Base-by-base conservation (phyloP, 2,329 filamentous ascomycete genomes). In the Pseudogymnoascus sp. region DNA sequence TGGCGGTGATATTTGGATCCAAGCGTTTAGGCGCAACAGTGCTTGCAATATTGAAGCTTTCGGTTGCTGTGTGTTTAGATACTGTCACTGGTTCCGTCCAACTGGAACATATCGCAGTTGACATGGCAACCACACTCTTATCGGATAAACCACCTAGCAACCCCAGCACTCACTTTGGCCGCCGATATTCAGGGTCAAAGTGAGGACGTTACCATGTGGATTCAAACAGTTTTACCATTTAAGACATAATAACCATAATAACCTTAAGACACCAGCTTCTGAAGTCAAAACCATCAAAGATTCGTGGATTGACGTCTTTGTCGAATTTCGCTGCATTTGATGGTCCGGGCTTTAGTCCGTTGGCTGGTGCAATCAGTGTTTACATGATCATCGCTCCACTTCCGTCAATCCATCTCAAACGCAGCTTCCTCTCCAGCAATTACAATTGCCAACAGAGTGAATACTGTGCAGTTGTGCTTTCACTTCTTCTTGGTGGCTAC, bases 361-460 rank as follows among this genome's bases (percentile, higher is more conserved):
- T 21, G 29, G 48, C 48, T 55, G 48, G 48, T n/a, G 48, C 48
- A 35, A 55, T 55, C 48, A 55, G n/a, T 55, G 48, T 55, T 55
- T 55, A 55, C 48, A 55, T 33, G 29, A 60, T 60, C 58, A 52
- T 37, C 39, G 35, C 21, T 37, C 58, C 58, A 60, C 58, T 42
- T 9, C 33, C 35, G 33, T 15, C 33, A 35, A 60, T 60, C 35
- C 59, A 58, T 58, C 59, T 61, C 42, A 48, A 31, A 48, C 39
- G 36, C 59, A 35, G 29, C 59, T 21, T 61, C 42, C 39, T 35
- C 29, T 45, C 25, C 27, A 59, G 37, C 29, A 52, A 25, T 59
- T 61, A 33, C 39, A 21, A 33, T 33, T 55, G 48, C 48, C 33
- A 55, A 55, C 48, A 55, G 48, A 55, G 48, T 7, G 48, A 55